These are phyloP conservation scores for Golubevia sp. DNA, from an alignment of 1,284 basidiomycete genomes.

Conservation along the genomic window DNA sequence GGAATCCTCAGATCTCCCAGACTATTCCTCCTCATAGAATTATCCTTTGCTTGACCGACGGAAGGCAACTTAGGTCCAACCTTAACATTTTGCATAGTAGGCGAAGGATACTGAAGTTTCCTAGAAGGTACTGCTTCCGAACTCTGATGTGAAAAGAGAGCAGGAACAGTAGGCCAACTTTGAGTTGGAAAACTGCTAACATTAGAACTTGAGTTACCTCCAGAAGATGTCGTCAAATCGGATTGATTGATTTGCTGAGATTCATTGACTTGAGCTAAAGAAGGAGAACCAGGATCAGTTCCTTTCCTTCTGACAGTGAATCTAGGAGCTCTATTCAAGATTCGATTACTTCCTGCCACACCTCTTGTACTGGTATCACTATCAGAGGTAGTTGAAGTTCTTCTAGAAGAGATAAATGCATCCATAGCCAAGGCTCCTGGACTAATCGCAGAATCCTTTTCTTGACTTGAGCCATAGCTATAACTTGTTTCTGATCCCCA, in stretches of 20 bases:
- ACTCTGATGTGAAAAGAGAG: neutral
- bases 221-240: no score
- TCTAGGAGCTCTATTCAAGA: neutral
- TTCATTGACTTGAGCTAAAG: neutral
- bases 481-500: neutral
- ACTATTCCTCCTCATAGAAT: constrained; percentile 22
- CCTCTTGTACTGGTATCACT: neutral
- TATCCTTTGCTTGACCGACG: neutral
- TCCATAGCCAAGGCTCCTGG: neutral
- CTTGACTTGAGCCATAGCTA: neutral
- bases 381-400: neutral
- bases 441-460: neutral
- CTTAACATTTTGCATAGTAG: neutral
- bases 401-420: neutral
- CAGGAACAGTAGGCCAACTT: neutral
- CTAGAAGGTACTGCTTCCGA: neutral
- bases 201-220: neutral
- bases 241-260: neutral
- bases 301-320: neutral
- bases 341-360: neutral
- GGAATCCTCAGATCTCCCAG: constrained; percentile 43
- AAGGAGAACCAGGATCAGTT: neutral
- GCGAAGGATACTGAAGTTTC: neutral
- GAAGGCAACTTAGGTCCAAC: neutral
- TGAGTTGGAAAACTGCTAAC: neutral